Conservation (phyloP, 352 stramenopile species). For the Phytophthora pistaciae region DNA sequence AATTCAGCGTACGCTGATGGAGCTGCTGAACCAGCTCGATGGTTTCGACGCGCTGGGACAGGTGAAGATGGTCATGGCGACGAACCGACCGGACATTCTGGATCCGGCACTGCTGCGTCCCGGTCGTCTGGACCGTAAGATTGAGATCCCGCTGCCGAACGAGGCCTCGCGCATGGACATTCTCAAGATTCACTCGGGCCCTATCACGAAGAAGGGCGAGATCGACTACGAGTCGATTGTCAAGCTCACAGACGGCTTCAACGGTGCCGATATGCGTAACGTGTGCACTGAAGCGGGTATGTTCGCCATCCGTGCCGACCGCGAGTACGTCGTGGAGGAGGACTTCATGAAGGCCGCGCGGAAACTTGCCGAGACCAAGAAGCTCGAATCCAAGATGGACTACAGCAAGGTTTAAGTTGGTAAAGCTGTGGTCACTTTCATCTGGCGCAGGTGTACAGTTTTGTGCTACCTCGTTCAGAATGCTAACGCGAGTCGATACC, state of each 20-base stretch:
- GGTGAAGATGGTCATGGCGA: constrained; percentile 99
- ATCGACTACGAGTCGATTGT: constrained; percentile 99
- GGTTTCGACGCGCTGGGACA: constrained; percentile 99
- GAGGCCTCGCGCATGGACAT: constrained; percentile 99
- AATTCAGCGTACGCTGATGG: constrained; percentile 99
- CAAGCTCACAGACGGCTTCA: constrained; percentile 99
- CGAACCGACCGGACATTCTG: constrained; percentile 99
- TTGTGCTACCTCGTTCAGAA: constrained; percentile 16
- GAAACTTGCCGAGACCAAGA: constrained; percentile 99
- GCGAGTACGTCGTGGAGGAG: constrained; percentile 99
- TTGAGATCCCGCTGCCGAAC: constrained; percentile 99
- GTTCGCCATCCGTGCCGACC: constrained; percentile 99
- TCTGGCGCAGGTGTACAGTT: constrained; percentile 8
- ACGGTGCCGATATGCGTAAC: constrained; percentile 99
- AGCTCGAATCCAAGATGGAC: constrained; percentile 99
- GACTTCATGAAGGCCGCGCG: constrained; percentile 99
- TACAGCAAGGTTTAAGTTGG: constrained; percentile 98
- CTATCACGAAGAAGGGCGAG: constrained; percentile 99
- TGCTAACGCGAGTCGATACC: constrained; percentile 1
- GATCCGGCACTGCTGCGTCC: constrained; percentile 98
- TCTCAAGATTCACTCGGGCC: constrained; percentile 98
- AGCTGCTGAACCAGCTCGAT: constrained; percentile 99
- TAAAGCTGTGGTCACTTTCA: neutral
- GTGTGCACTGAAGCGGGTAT: constrained; percentile 97
- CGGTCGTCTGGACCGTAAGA: constrained; percentile 99